Evolutionary conservation across 345 rosid genomes (phyloP).

Genomic region (Pistacia integerrima): DNA sequence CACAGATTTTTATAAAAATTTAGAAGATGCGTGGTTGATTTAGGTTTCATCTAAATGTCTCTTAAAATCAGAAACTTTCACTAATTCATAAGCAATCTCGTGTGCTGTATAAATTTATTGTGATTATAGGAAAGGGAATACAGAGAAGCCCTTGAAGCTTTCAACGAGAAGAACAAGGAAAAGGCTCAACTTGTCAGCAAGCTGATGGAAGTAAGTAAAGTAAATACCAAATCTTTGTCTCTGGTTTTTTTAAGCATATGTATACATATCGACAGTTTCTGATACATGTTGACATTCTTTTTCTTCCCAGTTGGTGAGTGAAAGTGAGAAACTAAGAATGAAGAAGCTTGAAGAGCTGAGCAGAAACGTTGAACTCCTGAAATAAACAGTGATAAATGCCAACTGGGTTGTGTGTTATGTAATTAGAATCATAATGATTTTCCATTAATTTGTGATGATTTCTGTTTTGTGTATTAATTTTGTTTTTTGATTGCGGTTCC

Average conservation of each 20-base stretch:
- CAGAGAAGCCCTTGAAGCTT: slow-evolving; percentile 84
- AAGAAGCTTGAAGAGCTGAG: slow-evolving; percentile 90
- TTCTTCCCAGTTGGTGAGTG: slow-evolving; percentile 59
- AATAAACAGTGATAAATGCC: slow-evolving; percentile 15
- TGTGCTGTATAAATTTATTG: neutral
- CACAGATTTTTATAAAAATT: too few species aligned
- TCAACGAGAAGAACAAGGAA: slow-evolving; percentile 86
- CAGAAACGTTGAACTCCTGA: slow-evolving; percentile 56
- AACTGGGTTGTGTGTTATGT: slow-evolving; percentile 25
- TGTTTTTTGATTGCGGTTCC: slow-evolving; percentile 4
- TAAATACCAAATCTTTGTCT: neutral
- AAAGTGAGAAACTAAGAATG: slow-evolving; percentile 83
- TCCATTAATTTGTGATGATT: neutral
- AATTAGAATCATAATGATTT: slow-evolving; percentile 23
- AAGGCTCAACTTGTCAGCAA: slow-evolving; percentile 70
- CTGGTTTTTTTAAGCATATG: neutral
- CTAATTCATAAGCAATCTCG: too few species aligned
- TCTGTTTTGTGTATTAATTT: neutral
- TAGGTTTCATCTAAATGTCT: neutral
- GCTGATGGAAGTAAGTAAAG: slow-evolving; percentile 69
- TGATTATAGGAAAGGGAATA: slow-evolving; percentile 81
- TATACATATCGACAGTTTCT: neutral
- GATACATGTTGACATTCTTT: neutral
- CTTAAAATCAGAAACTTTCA: neutral
- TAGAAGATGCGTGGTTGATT: too few species aligned